phyloP scores from a whole-genome alignment of 2,329 filamentous ascomycete genomes.

The Zalaria sp. region DNA sequence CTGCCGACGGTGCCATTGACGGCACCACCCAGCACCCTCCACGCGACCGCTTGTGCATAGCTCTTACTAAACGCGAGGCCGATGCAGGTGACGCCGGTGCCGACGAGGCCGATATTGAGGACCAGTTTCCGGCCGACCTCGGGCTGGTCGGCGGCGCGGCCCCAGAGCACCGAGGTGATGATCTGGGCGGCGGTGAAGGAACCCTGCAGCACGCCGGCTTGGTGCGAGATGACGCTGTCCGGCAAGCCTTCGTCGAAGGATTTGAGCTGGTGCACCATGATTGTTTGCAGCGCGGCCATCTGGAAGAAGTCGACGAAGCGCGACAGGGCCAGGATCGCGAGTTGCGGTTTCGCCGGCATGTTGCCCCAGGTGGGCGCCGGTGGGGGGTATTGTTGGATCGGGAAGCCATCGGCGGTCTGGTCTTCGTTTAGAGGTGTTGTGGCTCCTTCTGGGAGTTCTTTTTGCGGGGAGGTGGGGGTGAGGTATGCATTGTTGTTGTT shows the following conservation, averaged over 20 bases:
- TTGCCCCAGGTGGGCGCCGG: conserved; percentile 22
- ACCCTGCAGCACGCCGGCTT: conserved; percentile 26
- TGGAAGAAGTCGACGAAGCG: conserved; percentile 31
- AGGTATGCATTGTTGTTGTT: not conserved
- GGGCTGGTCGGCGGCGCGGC: conserved; percentile 24
- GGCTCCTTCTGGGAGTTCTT: not conserved
- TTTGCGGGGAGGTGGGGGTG: not conserved
- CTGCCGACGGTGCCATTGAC: conserved; percentile 28
- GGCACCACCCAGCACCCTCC: conserved; percentile 24
- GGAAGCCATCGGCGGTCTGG: conserved; percentile 2
- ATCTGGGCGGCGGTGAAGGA: conserved; percentile 29
- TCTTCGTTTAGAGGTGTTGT: conserved; percentile 1
- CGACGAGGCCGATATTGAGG: conserved; percentile 23
- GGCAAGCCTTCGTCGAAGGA: conserved; percentile 28
- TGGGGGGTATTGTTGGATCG: conserved; percentile 2
- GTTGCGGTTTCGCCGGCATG: conserved; percentile 25
- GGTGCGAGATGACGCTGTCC: conserved; percentile 30
- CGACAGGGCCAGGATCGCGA: conserved; percentile 24
- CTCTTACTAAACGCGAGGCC: conserved; percentile 24
- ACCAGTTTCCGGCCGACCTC: conserved; percentile 30
- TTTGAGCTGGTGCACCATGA: conserved; percentile 29
- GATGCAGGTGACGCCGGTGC: conserved; percentile 23
- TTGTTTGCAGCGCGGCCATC: conserved; percentile 28
- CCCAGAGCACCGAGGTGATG: conserved; percentile 27
- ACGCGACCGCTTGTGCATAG: conserved; percentile 26